phyloP scores from a whole-genome alignment of 2,329 filamentous ascomycete species.

The Reticulascus tulasneorum region DNA sequence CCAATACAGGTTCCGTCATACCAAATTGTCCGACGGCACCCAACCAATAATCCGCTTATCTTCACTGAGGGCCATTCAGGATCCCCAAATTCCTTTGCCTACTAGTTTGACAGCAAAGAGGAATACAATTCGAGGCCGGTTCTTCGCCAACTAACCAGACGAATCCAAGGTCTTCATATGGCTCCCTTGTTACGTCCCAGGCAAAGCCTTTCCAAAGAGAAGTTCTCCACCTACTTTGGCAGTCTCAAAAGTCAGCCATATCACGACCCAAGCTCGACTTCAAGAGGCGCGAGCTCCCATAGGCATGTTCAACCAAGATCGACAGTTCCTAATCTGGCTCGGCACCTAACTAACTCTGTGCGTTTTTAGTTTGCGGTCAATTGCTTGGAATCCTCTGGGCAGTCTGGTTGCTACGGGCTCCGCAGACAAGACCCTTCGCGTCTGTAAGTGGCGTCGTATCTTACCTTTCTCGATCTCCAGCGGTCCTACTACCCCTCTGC shows the following conservation, averaged over 20 bases:
- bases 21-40: too few relatives aligned
- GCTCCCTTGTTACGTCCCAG: slow-evolving; percentile 41
- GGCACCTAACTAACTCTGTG: slow-evolving; percentile 19
- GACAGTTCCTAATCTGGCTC: slow-evolving; percentile 1
- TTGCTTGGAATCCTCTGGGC: slow-evolving; percentile 87
- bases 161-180: slow-evolving; percentile 22
- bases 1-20: too few relatives aligned
- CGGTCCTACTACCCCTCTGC: not conserved
- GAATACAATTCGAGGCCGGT: too few relatives aligned
- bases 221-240: slow-evolving; percentile 64
- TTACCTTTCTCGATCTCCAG: not conserved
- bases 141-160: too few relatives aligned
- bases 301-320: slow-evolving; percentile 40
- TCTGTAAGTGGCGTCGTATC: slow-evolving; percentile 68
- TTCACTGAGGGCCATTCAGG: too few relatives aligned
- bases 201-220: slow-evolving; percentile 63
- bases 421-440: slow-evolving; percentile 64
- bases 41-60: too few relatives aligned
- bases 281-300: slow-evolving; percentile 51
- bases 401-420: slow-evolving; percentile 80
- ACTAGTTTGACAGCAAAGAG: too few relatives aligned
- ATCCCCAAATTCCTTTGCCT: too few relatives aligned
- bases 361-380: slow-evolving; percentile 61
- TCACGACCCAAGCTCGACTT: slow-evolving; percentile 52
- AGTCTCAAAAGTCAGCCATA: slow-evolving; percentile 69